These are phyloP conservation scores for Domatiomyces globalis DNA, from an alignment of 2,329 filamentous ascomycete species.

Conservation along the genomic window DNA sequence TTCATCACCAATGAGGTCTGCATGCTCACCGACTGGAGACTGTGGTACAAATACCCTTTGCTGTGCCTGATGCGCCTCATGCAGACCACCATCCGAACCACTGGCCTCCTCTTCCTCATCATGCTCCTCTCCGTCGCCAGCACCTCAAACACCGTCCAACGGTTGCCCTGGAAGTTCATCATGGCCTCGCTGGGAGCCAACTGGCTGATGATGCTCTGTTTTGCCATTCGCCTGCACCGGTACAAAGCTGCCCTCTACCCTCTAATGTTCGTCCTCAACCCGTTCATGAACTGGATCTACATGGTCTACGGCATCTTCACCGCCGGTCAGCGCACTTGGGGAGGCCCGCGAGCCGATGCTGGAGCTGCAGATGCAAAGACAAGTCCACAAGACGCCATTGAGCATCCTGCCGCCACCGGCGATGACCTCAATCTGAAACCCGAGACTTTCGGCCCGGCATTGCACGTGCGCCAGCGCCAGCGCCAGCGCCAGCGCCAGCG, in stretches of 20 bases:
- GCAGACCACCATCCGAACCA: conserved; percentile 93
- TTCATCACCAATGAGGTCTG: conserved; percentile 97
- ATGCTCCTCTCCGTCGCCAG: conserved; percentile 76
- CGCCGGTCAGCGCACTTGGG: conserved; percentile 88
- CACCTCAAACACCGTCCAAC: conserved; percentile 61
- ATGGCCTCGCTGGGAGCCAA: conserved; percentile 84
- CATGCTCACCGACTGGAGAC: conserved; percentile 86
- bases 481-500: conserved; percentile 17
- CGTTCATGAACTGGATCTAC: conserved; percentile 97
- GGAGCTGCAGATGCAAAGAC: conserved; percentile 62
- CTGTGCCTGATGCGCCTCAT: conserved; percentile 78
- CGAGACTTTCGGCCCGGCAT: conserved; percentile 56
- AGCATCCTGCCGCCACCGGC: conserved; percentile 60
- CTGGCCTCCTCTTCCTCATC: conserved; percentile 84
- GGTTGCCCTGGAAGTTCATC: conserved; percentile 86
- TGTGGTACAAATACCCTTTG: conserved; percentile 84
- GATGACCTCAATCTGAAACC: conserved; percentile 85
- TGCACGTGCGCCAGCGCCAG: too few relatives aligned
- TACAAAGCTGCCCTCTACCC: conserved; percentile 95
- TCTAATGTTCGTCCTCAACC: conserved; percentile 87
- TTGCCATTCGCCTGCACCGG: conserved; percentile 69
- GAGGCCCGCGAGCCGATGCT: conserved; percentile 80
- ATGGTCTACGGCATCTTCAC: conserved; percentile 97
- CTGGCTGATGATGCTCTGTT: conserved; percentile 92
- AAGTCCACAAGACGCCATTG: conserved; percentile 69